Evolutionary conservation across 176 grass and related monocot genomes (phyloP), one percentile per base, ranked within the genome.

Genomic region (Secale cereale): DNA sequence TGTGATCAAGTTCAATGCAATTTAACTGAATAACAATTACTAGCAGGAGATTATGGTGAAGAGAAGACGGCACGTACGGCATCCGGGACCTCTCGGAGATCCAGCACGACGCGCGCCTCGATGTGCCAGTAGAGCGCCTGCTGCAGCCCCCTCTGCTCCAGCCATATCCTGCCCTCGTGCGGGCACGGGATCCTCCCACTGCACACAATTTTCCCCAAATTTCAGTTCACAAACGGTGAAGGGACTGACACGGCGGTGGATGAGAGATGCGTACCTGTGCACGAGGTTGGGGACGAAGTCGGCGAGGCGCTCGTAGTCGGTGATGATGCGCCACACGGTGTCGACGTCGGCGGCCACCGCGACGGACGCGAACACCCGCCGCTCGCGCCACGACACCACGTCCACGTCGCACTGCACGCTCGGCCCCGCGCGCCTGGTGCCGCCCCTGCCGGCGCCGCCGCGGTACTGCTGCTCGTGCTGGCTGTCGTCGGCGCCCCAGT

Each of bases 181-280:
- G 96, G 93, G 65, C 96, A 98, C 43, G 96, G 93, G 61, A 98
- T 98, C 88, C 87, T 95, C 83, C 83, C 96, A 87, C 96, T 98
- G 76, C 45, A 77, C 13, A 16, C 26, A 79, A 61, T 10, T 67
- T 59, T 33, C 32, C 32, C 32, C 32, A 33, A 33, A 33, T 5
- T 33, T 33, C 32, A 33, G 32, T 33, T 33, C 32, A 33, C 32
- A 33, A 5, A 79, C 46, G 57, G 20, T 8, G 67, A 81, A 28
- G 5, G 13, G 36, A 22, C 16, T 0, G 19, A 9, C 0, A 22
- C 52, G 52, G 19, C 17, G 52, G 17, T 22, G 19, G 26, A 28
- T 3, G 35, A 26, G 14, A 26, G 7, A 59, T 29, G 56, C 64
- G 12, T 17, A 98, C 95, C 93, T 95, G 69, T 94, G 92, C 3